Percentiles rank a stretch among this genome's conserved stretches.
Conservation (phyloP, 768 basidiomycete genomes). For the Brasilioporus rufonigricans region DNA sequence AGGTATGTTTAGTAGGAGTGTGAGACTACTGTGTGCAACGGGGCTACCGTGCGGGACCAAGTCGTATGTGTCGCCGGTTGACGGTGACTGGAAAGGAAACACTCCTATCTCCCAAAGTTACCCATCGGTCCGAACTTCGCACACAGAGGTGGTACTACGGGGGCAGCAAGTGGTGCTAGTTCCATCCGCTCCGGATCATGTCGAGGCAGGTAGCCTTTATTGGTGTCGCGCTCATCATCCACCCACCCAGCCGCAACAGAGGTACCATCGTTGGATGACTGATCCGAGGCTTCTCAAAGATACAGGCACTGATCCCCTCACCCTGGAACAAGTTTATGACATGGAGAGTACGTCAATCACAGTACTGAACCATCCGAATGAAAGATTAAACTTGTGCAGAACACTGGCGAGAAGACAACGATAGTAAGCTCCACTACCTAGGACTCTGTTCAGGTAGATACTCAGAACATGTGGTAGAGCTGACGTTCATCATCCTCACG, state of each 20-base stretch:
- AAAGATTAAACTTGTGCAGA: constrained; percentile 38
- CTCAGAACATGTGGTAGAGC: constrained; percentile 42
- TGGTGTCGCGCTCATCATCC: background rate
- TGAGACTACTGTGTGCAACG: too few relatives aligned
- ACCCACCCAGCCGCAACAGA: constrained; percentile 38
- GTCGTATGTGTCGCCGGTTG: background rate
- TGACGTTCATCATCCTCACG: constrained; percentile 87
- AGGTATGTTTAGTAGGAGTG: background rate
- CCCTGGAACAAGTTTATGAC: constrained; percentile 76
- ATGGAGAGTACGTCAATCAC: constrained; percentile 73
- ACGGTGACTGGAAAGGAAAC: constrained; percentile 15
- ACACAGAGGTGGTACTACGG: constrained; percentile 45
- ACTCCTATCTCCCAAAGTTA: constrained; percentile 13
- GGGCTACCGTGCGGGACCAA: too few relatives aligned
- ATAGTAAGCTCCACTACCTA: constrained; percentile 55
- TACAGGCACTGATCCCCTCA: constrained; percentile 84
- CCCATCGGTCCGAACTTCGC: background rate
- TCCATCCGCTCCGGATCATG: constrained; percentile 68
- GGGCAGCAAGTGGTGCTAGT: constrained; percentile 72
- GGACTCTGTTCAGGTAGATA: background rate
- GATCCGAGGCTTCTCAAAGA: constrained; percentile 65
- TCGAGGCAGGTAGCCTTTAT: constrained; percentile 22
- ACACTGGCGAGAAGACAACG: constrained; percentile 84
- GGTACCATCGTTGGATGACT: constrained; percentile 89
- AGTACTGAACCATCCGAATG: background rate